Evolutionary conservation across 2,329 filamentous ascomycete genomes (phyloP).

Genomic region (Stagonosporopsis rhizophila): DNA sequence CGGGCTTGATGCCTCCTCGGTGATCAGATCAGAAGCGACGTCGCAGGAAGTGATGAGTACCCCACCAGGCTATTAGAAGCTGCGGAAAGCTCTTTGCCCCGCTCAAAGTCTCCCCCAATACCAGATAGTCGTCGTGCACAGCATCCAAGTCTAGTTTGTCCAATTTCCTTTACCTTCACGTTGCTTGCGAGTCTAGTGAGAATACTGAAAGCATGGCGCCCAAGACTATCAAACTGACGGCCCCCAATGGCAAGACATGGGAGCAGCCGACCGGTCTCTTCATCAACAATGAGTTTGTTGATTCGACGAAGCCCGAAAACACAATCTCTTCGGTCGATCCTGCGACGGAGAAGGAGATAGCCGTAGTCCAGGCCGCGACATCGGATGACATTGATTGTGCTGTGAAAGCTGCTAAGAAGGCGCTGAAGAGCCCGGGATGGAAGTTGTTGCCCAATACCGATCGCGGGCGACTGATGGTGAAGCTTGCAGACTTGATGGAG

Average conservation of each 20-base stretch:
- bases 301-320: constrained; percentile 28
- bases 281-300: constrained; percentile 55
- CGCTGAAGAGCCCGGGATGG: constrained; percentile 33
- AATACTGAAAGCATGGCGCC: constrained; percentile 3
- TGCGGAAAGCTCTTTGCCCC: constrained; percentile 11
- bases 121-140: background rate
- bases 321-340: constrained; percentile 25
- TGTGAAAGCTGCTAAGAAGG: constrained; percentile 42
- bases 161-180: background rate
- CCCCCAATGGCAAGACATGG: constrained; percentile 50
- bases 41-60: constrained; percentile 1
- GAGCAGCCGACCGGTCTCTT: constrained; percentile 52
- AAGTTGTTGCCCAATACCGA: constrained; percentile 22
- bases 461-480: constrained; percentile 31
- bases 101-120: background rate
- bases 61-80: constrained; percentile 1
- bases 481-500: constrained; percentile 40
- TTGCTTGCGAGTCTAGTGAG: background rate
- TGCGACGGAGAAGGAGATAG: constrained; percentile 39
- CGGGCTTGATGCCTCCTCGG: background rate
- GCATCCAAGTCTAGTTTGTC: background rate
- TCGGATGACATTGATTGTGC: constrained; percentile 45
- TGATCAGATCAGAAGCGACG: background rate
- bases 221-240: constrained; percentile 41
- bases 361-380: constrained; percentile 41